Evolutionary conservation across 805 yeast species (phyloP), one percentile per base, ranked within the genome.

Genomic region (Metschnikowia vanudenii): DNA sequence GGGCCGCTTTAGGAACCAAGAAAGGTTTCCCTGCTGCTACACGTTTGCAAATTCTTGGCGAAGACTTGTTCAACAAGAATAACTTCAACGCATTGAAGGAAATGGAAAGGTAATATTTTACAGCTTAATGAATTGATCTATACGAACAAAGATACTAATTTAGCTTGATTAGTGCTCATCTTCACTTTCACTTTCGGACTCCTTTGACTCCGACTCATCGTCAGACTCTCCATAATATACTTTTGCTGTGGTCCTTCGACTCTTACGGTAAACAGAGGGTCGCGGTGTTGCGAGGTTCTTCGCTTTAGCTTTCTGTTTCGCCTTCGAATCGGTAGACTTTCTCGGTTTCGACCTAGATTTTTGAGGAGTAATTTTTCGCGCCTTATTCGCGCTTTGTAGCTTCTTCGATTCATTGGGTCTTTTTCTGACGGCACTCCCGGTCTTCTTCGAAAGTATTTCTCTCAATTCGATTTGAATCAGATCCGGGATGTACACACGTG

Each of bases 21-120:
- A 70, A 69, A 47, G 78, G 74, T 43, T 84, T 67, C 54, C 84
- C 95, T 4, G 90, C 92, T 7, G 92, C 96, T 12, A 85, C 88
- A 4, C 77, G 97, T 49, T 66, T 94, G 46, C 66, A 80, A 42
- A 75, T 92, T 5, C 64, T 89, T 24, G 91, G 91, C 3, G 96
- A 92, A 57, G 96, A 88, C 40, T 88, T 92, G 86, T 52, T 60
- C 11, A 57, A 61, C 1, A 66, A 66, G 0, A 81, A 85, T 1
- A 62, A 48, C 14, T 59, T 85, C 11, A 71, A 75, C n/a, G 49
- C 68, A 9, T 63, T 78, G 37, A 74, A 74, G 45, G 67, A 62
- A 16, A 71, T 78, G 79, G 79, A 69, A 36, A 36, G 43, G 2
- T 63, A 52, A 30, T 17, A 7, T 11, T 19, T 26, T 5, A 7